Base-by-base conservation (phyloP, 1,139 yeast genomes). In the Pichia sp. region DNA sequence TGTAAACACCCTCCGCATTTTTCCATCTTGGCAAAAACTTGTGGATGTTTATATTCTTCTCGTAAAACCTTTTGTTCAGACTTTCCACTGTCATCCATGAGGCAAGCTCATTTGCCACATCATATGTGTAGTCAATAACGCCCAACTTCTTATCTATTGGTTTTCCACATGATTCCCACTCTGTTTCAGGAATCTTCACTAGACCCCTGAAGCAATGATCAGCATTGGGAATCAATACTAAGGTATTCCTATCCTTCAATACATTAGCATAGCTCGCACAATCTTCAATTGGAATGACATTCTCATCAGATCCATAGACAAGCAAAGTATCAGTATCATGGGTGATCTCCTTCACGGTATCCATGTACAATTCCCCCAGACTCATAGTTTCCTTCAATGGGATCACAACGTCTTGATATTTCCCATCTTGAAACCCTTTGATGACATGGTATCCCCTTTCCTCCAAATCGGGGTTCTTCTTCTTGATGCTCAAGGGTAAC, bases 161-260 rank as follows among this genome's bases (percentile, higher is more conserved):
- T 4, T 50, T 42, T 1, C 68, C 55, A 10, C 45, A 48, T 6
- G 49, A 39, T 32, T 61, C 64, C 14, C 51, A 52, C 11, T 54
- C 48, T 29, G 60, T 66, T 52, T 53, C 40, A 64, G 45, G 65
- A 15, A 52, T 56, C 12, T 31, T 33, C 3, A 52, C 51, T 2
- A 53, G 50, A 0, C 93, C 91, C 51, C 69, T 79, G 51, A 72
- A 87, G 51, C 84, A 83, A 57, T 88, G 96, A 53, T 86, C 91
- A 0, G 94, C 95, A 31, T 65, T 66, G 0, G 73, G 70, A 10
- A 88, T 62, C 17, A 85, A 57, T 29, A 67, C 65, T 39, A 86
- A 61, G 10, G 67, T 62, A 50, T 83, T 91, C 18, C 77, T 66
- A 1, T 72, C 74, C 26, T 64, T 70, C 13, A 54, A 39, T 6